phyloP scores from a whole-genome alignment of 1,284 basidiomycete genomes.

The Boletellus dicymbophilus region DNA sequence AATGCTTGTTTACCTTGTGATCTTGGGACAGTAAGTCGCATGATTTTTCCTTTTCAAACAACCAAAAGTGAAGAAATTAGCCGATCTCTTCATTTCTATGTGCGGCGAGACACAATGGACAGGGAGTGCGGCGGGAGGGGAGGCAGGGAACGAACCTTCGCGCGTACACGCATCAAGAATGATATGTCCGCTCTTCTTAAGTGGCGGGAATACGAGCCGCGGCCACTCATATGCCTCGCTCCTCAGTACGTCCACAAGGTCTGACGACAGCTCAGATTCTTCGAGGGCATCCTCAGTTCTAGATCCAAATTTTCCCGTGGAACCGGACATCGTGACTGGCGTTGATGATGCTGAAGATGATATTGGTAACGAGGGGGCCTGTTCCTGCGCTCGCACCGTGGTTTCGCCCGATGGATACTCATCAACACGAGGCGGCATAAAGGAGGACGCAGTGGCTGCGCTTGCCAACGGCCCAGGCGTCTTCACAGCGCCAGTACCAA shows the following conservation, averaged over 20 bases:
- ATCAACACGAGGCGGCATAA: constrained; percentile 31
- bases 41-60: constrained; percentile 71
- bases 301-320: constrained; percentile 14
- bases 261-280: constrained; percentile 23
- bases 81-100: constrained; percentile 3
- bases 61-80: too few relatives aligned
- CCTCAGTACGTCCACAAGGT: constrained; percentile 52
- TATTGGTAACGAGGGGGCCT: constrained; percentile 2
- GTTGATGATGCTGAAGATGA: constrained; percentile 19
- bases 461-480: constrained; percentile 17
- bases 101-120: neutral
- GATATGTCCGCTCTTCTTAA: constrained; percentile 93
- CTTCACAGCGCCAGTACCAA: constrained; percentile 17
- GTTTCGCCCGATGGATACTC: constrained; percentile 15
- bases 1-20: constrained; percentile 94
- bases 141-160: constrained; percentile 55
- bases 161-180: constrained; percentile 89
- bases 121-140: constrained; percentile 7
- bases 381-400: constrained; percentile 15
- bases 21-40: constrained; percentile 89
- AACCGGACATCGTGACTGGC: constrained; percentile 7
- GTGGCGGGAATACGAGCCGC: constrained; percentile 84
- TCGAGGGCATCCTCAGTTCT: constrained; percentile 6
- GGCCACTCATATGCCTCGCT: constrained; percentile 86
- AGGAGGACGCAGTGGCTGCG: constrained; percentile 18